phyloP scores from a whole-genome alignment of 75 land plant genomes.

The Pinus taeda region DNA sequence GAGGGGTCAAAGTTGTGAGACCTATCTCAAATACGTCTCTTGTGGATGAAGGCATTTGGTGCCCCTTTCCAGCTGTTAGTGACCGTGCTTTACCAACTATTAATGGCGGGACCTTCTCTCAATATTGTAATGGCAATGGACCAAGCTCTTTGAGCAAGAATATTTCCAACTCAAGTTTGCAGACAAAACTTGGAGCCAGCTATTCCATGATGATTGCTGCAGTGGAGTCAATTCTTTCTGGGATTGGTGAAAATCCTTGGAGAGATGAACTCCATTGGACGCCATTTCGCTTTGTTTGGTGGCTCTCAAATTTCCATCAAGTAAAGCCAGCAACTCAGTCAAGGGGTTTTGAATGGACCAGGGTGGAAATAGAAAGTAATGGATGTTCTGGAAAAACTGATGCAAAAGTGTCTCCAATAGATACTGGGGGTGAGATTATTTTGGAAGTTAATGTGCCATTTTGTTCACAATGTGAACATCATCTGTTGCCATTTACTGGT shows the following conservation, averaged over 20 bases:
- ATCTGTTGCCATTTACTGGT: constrained; percentile 82
- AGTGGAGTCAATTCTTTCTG: constrained; percentile 43
- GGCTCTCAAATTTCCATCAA: constrained; percentile 66
- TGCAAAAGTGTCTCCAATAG: neutral
- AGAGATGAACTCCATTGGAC: constrained; percentile 61
- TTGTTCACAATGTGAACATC: constrained; percentile 89
- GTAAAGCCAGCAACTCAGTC: neutral
- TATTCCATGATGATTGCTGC: constrained; percentile 54
- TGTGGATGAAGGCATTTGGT: constrained; percentile 17
- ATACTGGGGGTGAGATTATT: constrained; percentile 8
- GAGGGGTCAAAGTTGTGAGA: constrained; percentile 30
- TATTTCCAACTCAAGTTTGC: constrained; percentile 1
- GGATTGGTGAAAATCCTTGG: constrained; percentile 56
- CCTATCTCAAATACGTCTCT: neutral
- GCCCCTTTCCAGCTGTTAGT: constrained; percentile 25
- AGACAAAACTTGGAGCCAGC: constrained; percentile 6
- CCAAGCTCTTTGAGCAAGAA: neutral
- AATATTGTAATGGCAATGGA: neutral
- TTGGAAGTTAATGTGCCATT: constrained; percentile 63
- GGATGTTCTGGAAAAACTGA: neutral
- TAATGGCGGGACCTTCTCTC: neutral
- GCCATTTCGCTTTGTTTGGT: constrained; percentile 58
- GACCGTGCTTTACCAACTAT: neutral
- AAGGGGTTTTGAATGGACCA: neutral
- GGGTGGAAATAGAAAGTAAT: neutral